Evolutionary conservation across 805 yeast species (phyloP).

Genomic region (Saturnispora ahearnii): DNA sequence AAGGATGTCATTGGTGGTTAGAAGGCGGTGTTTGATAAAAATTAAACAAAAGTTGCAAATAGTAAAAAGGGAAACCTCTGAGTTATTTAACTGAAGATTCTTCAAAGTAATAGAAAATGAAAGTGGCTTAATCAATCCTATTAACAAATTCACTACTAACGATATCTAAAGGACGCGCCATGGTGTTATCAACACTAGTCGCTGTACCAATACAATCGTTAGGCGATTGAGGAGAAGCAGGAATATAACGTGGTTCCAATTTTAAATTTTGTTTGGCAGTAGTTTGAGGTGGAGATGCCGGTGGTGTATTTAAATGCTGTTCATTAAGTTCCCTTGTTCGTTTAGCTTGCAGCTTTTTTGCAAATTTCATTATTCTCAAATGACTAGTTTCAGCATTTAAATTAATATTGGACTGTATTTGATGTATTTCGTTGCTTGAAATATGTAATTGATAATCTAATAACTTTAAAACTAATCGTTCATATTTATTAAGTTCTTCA

Average conservation of each 20-base stretch:
- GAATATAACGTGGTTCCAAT: neutral
- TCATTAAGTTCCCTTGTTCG: neutral
- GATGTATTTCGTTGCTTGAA: neutral
- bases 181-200: neutral
- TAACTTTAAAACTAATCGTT: constrained; percentile 41
- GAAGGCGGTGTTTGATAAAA: neutral
- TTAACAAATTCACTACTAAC: neutral
- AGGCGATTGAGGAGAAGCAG: neutral
- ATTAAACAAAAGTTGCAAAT: neutral
- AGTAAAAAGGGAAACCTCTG: neutral
- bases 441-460: constrained; percentile 45
- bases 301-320: constrained; percentile 11
- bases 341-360: neutral
- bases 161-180: neutral
- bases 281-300: constrained; percentile 13
- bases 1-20: neutral
- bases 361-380: neutral
- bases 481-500: constrained; percentile 39
- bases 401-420: neutral
- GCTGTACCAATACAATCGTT: neutral
- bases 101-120: neutral
- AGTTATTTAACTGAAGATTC: neutral
- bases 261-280: neutral
- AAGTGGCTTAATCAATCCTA: neutral
- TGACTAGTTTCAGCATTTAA: neutral